These are phyloP conservation scores for Drechslera avenae DNA, from an alignment of 2,329 filamentous ascomycete genomes.

Conservation along the genomic window DNA sequence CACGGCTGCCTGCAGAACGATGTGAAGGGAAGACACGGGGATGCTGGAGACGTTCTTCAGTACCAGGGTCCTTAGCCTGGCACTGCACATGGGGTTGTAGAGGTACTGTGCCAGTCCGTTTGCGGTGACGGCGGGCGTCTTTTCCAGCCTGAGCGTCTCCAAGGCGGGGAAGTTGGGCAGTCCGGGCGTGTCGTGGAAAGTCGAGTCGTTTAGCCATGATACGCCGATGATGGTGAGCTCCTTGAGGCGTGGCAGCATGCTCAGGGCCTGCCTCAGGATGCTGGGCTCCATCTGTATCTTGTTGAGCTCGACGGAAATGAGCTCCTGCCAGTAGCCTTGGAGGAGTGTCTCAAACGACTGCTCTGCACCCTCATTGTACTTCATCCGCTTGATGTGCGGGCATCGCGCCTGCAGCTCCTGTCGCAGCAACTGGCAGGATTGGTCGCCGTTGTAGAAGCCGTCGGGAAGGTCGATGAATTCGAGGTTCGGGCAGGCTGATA, in stretches of 20 bases:
- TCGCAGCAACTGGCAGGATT: constrained; percentile 73
- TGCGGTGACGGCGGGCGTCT: constrained; percentile 73
- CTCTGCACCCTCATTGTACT: constrained; percentile 79
- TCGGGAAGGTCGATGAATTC: constrained; percentile 90
- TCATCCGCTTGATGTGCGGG: constrained; percentile 86
- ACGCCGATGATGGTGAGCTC: constrained; percentile 77
- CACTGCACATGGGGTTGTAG: constrained; percentile 59
- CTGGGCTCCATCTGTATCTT: constrained; percentile 71
- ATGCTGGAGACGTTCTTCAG: constrained; percentile 73
- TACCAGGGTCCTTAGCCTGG: constrained; percentile 69
- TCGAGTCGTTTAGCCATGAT: constrained; percentile 72
- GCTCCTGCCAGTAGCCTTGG: constrained; percentile 68
- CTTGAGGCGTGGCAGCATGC: constrained; percentile 67
- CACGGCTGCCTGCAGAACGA: constrained; percentile 63
- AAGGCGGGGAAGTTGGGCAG: constrained; percentile 76
- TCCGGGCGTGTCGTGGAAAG: constrained; percentile 70
- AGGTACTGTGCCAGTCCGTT: constrained; percentile 74
- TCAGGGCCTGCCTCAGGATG: constrained; percentile 72
- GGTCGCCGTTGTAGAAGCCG: constrained; percentile 82
- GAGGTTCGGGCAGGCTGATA: constrained; percentile 83
- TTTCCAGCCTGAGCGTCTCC: constrained; percentile 72
- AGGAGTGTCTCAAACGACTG: constrained; percentile 73
- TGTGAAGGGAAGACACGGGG: constrained; percentile 64
- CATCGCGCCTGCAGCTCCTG: constrained; percentile 85
- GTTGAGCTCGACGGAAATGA: constrained; percentile 75